phyloP scores from a whole-genome alignment of 768 basidiomycete genomes.

The Wakefieldia striispora region DNA sequence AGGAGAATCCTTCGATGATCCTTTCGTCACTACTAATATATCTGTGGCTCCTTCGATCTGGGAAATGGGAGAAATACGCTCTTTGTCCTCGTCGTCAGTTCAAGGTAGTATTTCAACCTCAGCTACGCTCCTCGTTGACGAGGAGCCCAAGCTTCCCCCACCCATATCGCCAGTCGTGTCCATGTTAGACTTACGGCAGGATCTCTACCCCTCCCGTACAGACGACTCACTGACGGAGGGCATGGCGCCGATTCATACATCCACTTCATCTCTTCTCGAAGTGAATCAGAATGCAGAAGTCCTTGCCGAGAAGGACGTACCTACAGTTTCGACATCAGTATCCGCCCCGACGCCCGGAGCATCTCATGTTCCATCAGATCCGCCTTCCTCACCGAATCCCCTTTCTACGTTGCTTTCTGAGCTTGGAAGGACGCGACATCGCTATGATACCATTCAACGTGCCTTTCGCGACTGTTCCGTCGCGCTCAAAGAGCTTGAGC shows the following conservation, averaged over 20 bases:
- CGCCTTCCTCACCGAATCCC: not conserved
- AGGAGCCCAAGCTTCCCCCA: conserved; percentile 6
- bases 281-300: not conserved
- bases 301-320: not conserved
- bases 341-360: not conserved
- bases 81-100: not conserved
- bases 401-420: conserved; percentile 43
- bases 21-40: conserved; percentile 3
- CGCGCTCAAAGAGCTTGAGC: conserved; percentile 58
- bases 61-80: not conserved
- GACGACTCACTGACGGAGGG: not conserved
- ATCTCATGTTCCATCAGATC: not conserved
- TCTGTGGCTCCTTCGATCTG: not conserved
- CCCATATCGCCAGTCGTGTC: conserved; percentile 19
- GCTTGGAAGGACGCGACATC: conserved; percentile 43
- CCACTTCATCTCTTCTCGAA: not conserved
- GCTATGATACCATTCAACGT: conserved; percentile 61
- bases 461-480: conserved; percentile 70
- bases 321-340: not conserved
- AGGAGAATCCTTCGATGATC: conserved; percentile 11
- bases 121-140: conserved; percentile 11
- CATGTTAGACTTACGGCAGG: conserved; percentile 12
- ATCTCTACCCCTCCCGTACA: not conserved
- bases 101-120: conserved; percentile 4
- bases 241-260: not conserved